Percentiles rank a stretch among this genome's conserved stretches.
phyloP scores from a whole-genome alignment of 495 filamentous ascomycete genomes.

The Penicillium diatomitis region DNA sequence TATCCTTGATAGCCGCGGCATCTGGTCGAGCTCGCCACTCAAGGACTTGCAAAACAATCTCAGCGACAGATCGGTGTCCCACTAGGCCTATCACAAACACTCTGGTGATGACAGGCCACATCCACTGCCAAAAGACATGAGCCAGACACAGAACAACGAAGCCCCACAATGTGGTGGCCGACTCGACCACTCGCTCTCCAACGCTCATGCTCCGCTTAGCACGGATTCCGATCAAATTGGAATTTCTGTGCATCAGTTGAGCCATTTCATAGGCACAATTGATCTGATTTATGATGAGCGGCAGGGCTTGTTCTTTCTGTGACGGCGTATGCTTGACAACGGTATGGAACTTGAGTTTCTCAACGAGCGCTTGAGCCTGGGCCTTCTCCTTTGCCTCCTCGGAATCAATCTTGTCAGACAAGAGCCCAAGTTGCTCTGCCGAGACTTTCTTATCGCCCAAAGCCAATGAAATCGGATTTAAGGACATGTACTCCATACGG shows the following conservation, averaged over 20 bases:
- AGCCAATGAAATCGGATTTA: conserved; percentile 79
- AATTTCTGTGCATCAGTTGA: conserved; percentile 76
- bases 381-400: conserved; percentile 56
- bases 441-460: conserved; percentile 61
- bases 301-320: conserved; percentile 71
- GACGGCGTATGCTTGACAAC: conserved; percentile 68
- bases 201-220: conserved; percentile 82
- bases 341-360: conserved; percentile 84
- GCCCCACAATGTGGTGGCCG: conserved; percentile 75
- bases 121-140: conserved; percentile 62
- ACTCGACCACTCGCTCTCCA: conserved; percentile 89
- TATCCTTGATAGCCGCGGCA: conserved; percentile 82
- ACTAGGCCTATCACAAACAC: conserved; percentile 70
- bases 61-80: conserved; percentile 71
- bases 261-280: conserved; percentile 92
- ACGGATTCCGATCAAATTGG: conserved; percentile 68
- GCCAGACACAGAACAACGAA: conserved; percentile 59
- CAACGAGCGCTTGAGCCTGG: conserved; percentile 55
- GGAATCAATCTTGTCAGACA: conserved; percentile 26
- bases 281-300: conserved; percentile 83
- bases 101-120: conserved; percentile 66
- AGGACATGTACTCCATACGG: conserved; percentile 93
- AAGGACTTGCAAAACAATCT: conserved; percentile 67
- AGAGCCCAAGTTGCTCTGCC: conserved; percentile 16
- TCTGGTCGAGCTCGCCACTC: conserved; percentile 81